A percentile compares a stretch with the other conserved stretches of the same genome.
Evolutionary conservation across 768 basidiomycete genomes (phyloP).

Genomic region (Gymnopilus junonius): DNA sequence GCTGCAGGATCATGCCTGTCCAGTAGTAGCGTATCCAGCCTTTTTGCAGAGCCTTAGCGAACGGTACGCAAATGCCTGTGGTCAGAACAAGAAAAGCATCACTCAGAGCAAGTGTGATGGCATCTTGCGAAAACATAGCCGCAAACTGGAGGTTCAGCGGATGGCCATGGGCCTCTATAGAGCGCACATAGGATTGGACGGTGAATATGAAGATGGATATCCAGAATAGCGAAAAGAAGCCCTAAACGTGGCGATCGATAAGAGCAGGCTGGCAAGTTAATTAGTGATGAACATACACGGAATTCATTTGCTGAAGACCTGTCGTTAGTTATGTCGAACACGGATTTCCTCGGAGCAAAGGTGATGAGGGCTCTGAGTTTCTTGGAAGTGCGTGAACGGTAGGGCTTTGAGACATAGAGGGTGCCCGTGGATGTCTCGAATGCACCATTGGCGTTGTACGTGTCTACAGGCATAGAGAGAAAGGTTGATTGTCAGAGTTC

Average conservation of each 20-base stretch:
- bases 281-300: slow-evolving; percentile 50
- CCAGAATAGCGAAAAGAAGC: slow-evolving; percentile 97
- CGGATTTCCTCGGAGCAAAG: slow-evolving; percentile 85
- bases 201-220: slow-evolving; percentile 84
- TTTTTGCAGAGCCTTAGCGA: slow-evolving; percentile 74
- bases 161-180: slow-evolving; percentile 78
- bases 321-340: slow-evolving; percentile 83
- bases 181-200: slow-evolving; percentile 75
- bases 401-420: slow-evolving; percentile 76
- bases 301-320: slow-evolving; percentile 82
- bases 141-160: slow-evolving; percentile 83
- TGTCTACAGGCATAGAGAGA: slow-evolving; percentile 6
- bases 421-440: slow-evolving; percentile 66
- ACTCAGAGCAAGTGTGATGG: slow-evolving; percentile 77
- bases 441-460: slow-evolving; percentile 41
- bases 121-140: slow-evolving; percentile 86
- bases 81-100: slow-evolving; percentile 81
- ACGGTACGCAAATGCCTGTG: slow-evolving; percentile 82
- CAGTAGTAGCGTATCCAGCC: slow-evolving; percentile 86
- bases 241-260: slow-evolving; percentile 44
- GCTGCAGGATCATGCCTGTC: slow-evolving; percentile 79
- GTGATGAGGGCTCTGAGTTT: slow-evolving; percentile 83
- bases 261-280: neutral
- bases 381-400: slow-evolving; percentile 73
- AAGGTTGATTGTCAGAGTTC: too few species aligned